These are phyloP conservation scores for Syncephalastrum contaminatum DNA, from an alignment of 371 early-diverging fungal genomes.

Conservation along the genomic window DNA sequence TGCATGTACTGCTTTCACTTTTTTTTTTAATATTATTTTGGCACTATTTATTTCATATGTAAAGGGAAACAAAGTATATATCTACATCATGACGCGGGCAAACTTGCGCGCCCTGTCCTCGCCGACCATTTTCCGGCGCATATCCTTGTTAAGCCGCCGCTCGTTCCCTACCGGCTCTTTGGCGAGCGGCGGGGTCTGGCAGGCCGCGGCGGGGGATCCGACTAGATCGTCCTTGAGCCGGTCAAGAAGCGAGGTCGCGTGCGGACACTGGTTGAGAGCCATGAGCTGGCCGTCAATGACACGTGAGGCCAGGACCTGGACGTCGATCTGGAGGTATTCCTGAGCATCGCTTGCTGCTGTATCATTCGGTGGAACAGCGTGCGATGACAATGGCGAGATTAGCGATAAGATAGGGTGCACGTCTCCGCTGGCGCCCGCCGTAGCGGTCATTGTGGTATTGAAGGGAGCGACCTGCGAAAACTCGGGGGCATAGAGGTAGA, in stretches of 20 bases:
- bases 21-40: no score
- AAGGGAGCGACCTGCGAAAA: slow-evolving; percentile 37
- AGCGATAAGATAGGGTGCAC: slow-evolving; percentile 23
- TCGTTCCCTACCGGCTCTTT: slow-evolving; percentile 5
- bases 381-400: slow-evolving; percentile 25
- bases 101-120: slow-evolving; percentile 17
- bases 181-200: background rate
- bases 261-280: slow-evolving; percentile 25
- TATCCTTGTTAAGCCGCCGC: slow-evolving; percentile 14
- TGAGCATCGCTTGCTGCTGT: slow-evolving; percentile 1
- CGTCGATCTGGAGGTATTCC: slow-evolving; percentile 41
- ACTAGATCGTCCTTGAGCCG: slow-evolving; percentile 17
- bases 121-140: slow-evolving; percentile 20
- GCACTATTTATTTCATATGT: background rate
- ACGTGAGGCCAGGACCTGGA: slow-evolving; percentile 40
- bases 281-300: slow-evolving; percentile 33
- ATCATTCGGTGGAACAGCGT: slow-evolving; percentile 2
- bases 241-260: slow-evolving; percentile 17
- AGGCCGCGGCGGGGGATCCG: background rate
- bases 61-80: background rate
- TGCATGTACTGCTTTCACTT: no score
- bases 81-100: slow-evolving; percentile 15
- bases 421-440: slow-evolving; percentile 1
- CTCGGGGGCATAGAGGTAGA: slow-evolving; percentile 42
- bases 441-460: slow-evolving; percentile 1